A percentile compares a stretch with the other conserved stretches of the same genome.
Conservation (phyloP, 179 eudicot species). For the Beta macrorhiza region DNA sequence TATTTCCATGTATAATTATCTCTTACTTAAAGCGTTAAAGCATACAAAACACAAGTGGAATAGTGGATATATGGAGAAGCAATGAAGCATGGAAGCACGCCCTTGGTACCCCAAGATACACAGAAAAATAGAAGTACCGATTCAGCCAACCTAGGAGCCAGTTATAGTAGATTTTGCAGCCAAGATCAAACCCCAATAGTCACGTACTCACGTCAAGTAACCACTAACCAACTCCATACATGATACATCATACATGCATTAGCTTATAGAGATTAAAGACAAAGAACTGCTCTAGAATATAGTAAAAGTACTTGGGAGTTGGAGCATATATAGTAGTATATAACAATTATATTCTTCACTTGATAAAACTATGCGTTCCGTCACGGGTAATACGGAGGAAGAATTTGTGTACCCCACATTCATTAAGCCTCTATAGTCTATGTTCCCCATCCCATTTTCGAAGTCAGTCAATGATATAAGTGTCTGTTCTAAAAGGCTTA, state of each 20-base stretch:
- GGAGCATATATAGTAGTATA: neutral
- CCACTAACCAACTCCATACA: neutral
- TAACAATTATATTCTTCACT: no score
- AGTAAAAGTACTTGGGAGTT: neutral
- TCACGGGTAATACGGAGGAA: no score
- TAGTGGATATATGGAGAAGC: neutral
- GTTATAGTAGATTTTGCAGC: neutral
- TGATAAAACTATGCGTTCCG: no score
- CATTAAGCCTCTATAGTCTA: no score
- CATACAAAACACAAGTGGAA: neutral
- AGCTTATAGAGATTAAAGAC: neutral
- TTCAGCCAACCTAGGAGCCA: conserved; percentile 6
- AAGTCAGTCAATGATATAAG: no score
- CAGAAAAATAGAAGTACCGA: neutral
- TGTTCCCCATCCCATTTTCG: no score
- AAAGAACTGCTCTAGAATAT: neutral
- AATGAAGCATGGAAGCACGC: neutral
- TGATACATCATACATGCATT: neutral
- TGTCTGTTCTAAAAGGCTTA: no score
- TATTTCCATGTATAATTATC: no score
- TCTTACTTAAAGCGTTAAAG: neutral
- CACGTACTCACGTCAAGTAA: neutral
- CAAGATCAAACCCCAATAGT: neutral
- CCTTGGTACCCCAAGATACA: neutral
- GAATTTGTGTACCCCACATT: no score